Evolutionary conservation across 495 filamentous ascomycete genomes (phyloP), one percentile per base, ranked within the genome.

Genomic region (Hypoxylon perforatum): DNA sequence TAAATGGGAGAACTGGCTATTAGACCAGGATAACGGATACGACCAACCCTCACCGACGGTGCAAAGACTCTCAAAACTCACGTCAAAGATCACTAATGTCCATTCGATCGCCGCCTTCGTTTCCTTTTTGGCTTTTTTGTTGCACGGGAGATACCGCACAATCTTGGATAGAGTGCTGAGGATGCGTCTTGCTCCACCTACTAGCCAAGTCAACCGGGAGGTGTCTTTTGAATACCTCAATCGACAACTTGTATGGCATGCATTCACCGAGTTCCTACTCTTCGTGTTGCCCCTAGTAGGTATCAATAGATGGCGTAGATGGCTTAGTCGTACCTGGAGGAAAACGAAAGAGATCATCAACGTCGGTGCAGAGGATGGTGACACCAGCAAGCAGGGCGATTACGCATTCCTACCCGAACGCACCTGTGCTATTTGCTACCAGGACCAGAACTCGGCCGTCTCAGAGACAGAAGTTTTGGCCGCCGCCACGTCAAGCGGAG

Each of bases 211-310:
- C 44, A 90, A 84, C 71, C 88, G 94, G 8, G 92, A 98, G 76
- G 93, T 99, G 14, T 94, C 90, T 0, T 97, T 99, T 73, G 95
- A 99, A 78, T 99, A 97, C 75, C 86, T 99, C 44, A 99, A 99
- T 73, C 90, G 95, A 12, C 95, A 99, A 76, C 86, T 99, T 6
- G 95, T 99, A 41, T 99, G 95, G 95, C 95, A 99, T 74, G 95
- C 95, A 15, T 97, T 99, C 70, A 99, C 95, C 21, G 95, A 99
- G 75, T 99, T 99, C 71, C 84, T 99, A 4, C 87, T 99, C 6
- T 99, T 99, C 75, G 85, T 99, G 10, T 84, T 99, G 3, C 95
- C 95, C 1, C 81, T 99, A 22, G 92, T 99, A 41, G 94, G 94
- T 42, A 94, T 99, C 60, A 90, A 89, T 68, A 85, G 93, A 58